Base-by-base conservation (phyloP, 306 rosid genomes). In the Gillenia trifoliata region DNA sequence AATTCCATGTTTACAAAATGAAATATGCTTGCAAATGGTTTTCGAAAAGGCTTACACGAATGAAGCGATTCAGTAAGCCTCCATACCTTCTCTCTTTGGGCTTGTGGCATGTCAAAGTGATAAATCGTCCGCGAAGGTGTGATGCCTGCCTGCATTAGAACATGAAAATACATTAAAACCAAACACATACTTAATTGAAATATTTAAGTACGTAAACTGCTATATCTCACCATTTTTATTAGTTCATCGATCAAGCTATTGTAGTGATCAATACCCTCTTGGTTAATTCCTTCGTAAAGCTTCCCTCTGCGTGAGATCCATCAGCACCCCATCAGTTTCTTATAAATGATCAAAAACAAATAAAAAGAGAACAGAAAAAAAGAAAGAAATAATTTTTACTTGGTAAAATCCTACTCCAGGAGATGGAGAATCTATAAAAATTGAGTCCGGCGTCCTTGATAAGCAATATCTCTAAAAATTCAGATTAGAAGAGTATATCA, bases 341-440 rank as follows among this genome's bases (percentile, higher is more conserved):
- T 38, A 11, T 43, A 9, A 11, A 43, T 43, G 3, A 12, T 43
- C 1, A 43, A 43, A n/a, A n/a, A 43, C 31, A 30, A 30, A 30
- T 30, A 4, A 50, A 17, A 5, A 6, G 16, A 15, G 4, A 3
- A 23, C 71, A 19, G 3, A 11, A n/a, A n/a, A n/a, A n/a, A 38
- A n/a, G n/a, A 0, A 38, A 38, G 11, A 38, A 31, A 8, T 38
- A 11, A 38, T 38, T 38, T 38, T 52, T 73, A 84, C 84, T 40
- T 23, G 87, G 84, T 64, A 84, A 74, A 74, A 84, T 77, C 50
- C 84, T 72, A 15, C 78, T 47, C 87, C 82, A 77, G n/a, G 87
- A 77, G 59, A 84, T 80, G 68, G 82, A 80, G 57, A 84, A 80
- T 31, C 84, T 66, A 31, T 84, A 84, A 11, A 60, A 56, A 55